Evolutionary conservation across 495 filamentous ascomycete genomes (phyloP), one percentile per base, ranked within the genome.

Genomic region (Penicillium coprophilum): DNA sequence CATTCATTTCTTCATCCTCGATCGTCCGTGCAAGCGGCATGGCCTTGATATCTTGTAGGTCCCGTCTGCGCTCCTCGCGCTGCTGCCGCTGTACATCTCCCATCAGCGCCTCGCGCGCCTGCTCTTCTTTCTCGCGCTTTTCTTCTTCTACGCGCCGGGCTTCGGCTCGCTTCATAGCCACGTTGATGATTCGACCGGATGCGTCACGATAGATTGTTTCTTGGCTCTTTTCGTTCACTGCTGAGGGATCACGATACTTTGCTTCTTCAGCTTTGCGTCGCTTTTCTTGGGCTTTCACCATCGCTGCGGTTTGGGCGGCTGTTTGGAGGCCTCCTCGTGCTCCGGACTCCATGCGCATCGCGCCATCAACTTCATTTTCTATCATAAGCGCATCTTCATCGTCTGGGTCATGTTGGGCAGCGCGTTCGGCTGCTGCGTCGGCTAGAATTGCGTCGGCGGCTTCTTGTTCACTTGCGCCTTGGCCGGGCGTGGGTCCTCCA

Each of bases 141-240:
- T 90, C 90, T 54, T 89, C 85, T 10, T 84, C 84, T 47, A 85
- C 85, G 36, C 81, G 80, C 6, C 92, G 78, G 28, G 89, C 86
- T 68, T 97, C 93, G 13, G 91, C 92, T 4, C 93, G 80, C 68
- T 88, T 87, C 88, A 97, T 90, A 2, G 86, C 82, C 8, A 96
- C 86, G 65, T 97, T 95, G 57, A 97, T 89, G 12, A 96, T 86
- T 19, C 92, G 82, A 3, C 94, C 94, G 3, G 87, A 91, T 11
- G 94, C 94, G 77, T 98, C 94, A 47, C 94, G 87, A 65, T 97
- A 94, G 41, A 97, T 89, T 0, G 93, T 92, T 71, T 97, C 91
- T 57, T 83, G 81, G 8, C 78, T 76, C 24, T 74, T 53, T 60
- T 65, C 74, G 6, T 62, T 60, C 15, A 63, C 61, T 40, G 75